Base-by-base conservation (phyloP, 495 filamentous ascomycete species). In the Trichoderma parareesei region DNA sequence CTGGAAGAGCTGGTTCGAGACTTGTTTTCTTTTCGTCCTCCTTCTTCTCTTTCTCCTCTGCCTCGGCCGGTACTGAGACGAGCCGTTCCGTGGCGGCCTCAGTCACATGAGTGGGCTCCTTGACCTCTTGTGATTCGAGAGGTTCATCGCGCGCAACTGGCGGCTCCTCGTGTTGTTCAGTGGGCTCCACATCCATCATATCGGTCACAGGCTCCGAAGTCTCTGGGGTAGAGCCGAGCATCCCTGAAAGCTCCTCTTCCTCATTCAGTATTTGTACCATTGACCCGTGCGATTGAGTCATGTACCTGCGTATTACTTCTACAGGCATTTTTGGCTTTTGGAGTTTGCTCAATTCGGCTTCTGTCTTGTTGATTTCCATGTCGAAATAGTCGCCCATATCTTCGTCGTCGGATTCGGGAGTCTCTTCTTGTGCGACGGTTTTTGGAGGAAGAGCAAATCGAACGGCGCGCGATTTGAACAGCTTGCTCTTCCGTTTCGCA, bases 351-450 rank as follows among this genome's bases (percentile, higher is more conserved):
- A 84, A 66, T 37, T 83, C 74, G 1, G 66, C 67, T 40, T 82
- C 75, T 1, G 72, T 66, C 60, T 81, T 76, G 8, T 68, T 67
- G 63, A 82, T 81, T 64, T 79, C 70, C 3, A 72, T 66, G 60
- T 80, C 75, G 49, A 84, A 81, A 41, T 80, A 79, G 27, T 79
- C 77, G 37, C 79, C 80, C 61, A 84, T 75, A 40, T 82, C 81
- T 57, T 83, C 79, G 35, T 82, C 75, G n/a, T 72, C 80, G 16
- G 80, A 82, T 64, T 68, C 80, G 4, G 78, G 77, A 42, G 70
- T 70, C 48, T 76, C 69, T 16, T 77, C 75, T 0, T 18, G 61
- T 35, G 33, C 16, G 8, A 13, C 10, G 3, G 33, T 44, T 20
- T 41, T 48, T 3, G 61, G 61, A 46, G 41, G 61, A 2, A 44